Conservation (phyloP, 2,329 filamentous ascomycete genomes). For the Microcyclosporella mali region DNA sequence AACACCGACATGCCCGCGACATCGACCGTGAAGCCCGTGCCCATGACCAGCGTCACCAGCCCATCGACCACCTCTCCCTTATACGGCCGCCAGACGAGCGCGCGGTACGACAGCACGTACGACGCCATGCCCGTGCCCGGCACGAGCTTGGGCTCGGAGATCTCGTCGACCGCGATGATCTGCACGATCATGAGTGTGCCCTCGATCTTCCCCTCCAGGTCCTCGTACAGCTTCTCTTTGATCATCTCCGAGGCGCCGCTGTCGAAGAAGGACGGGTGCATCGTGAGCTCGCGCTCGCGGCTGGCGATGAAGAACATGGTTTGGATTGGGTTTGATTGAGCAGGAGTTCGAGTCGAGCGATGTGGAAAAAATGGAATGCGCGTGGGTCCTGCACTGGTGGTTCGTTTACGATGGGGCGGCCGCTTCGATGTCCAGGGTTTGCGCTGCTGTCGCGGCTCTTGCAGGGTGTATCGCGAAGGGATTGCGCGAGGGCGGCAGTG, state of each 20-base stretch:
- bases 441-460: too few species aligned
- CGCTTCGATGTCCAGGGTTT: too few species aligned
- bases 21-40: constrained; percentile 83
- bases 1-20: constrained; percentile 74
- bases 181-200: constrained; percentile 97
- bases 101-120: constrained; percentile 90
- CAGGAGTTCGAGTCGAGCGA: too few species aligned
- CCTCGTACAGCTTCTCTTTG: constrained; percentile 78
- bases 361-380: too few species aligned
- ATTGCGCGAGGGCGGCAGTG: too few species aligned
- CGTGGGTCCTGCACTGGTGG: too few species aligned
- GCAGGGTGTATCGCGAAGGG: too few species aligned
- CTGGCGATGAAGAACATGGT: constrained; percentile 97
- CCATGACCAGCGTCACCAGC: constrained; percentile 84
- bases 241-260: constrained; percentile 89
- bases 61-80: constrained; percentile 98
- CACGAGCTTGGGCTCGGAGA: constrained; percentile 78
- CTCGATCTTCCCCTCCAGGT: constrained; percentile 91
- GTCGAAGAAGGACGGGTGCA: constrained; percentile 96
- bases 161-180: constrained; percentile 93
- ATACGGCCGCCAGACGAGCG: constrained; percentile 96
- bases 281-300: constrained; percentile 85
- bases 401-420: too few species aligned
- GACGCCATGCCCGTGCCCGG: constrained; percentile 87
- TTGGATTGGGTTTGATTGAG: not conserved